Base-by-base conservation (phyloP, 192 early-diverging fungal species). In the Mortierella claussenii region DNA sequence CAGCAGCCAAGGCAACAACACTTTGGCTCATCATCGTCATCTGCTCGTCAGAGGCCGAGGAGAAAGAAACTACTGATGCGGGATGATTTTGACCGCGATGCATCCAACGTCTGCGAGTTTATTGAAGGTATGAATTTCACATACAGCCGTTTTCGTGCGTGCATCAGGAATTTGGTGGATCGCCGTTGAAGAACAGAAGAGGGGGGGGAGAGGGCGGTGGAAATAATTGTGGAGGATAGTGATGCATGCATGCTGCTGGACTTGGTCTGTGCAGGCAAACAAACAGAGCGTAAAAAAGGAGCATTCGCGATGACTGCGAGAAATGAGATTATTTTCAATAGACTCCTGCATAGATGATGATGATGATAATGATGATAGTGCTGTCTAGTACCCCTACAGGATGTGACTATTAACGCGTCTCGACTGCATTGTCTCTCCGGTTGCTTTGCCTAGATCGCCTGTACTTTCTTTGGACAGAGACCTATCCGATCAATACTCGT, bases 391-490 rank as follows among this genome's bases (percentile, higher is more conserved):
- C 13, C 13, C 37, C 7, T 40, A 10, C 13, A 13, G 13, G 7
- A 40, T 40, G 13, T 40, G 7, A 40, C 7, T 40, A 40, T 40
- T 40, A 10, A 55, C 5, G 21, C 36, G 15, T 40, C 43, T 57
- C 7, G 21, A 13, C 15, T 48, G 18, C 52, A 15, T 10, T 54
- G 0, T 33, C 30, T 7, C 20, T 28, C 4, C 27, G 11, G 36
- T 37, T 12, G 36, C 21, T 27, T 2, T 57, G 15, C 4, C 28
- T 46, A 91, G 90, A 88, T 51, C 81, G 69, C 28, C 82, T 92
- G 2, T 92, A 89, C 79, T 91, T 85, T 59, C 85, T 86, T 32
- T 84, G 75, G 69, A 61, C 84, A 8, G 31, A 74, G 0, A 75
- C 65, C 11, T 33, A 54, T 24, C 89, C 86, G 10, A 52, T 63